Evolutionary conservation across 768 basidiomycete genomes (phyloP), one percentile per base, ranked within the genome.

Genomic region (Pleurotus tuoliensis): DNA sequence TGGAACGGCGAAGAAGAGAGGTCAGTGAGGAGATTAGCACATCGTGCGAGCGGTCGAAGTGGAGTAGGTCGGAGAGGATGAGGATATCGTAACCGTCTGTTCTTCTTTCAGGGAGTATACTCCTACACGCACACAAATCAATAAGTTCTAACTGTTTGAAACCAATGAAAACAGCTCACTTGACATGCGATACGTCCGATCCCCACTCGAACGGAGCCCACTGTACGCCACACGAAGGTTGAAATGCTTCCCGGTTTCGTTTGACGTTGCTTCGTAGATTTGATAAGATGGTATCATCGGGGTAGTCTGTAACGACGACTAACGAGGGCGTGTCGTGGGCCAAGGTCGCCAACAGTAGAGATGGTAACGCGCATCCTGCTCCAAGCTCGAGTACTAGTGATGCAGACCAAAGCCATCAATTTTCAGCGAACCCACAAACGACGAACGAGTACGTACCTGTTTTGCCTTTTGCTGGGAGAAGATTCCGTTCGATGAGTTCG

Each of bases 31-130:
- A 58, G 22, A 90, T 64, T 38, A 89, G 76, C 18, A 67, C 76
- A 56, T 73, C 76, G 65, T 89, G 88, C 43, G 82, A 86, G 53
- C 63, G 62, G 63, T 82, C 73, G 64, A 90, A 88, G 67, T 89
- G 86, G 22, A 91, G 75, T 9, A 92, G 74, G 69, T 91, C 88
- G 2, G 86, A 89, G 47, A 88, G 75, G 56, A 91, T 78, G 49
- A 90, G 72, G 15, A 80, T 62, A 61, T 88, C 86, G 65, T 77
- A 89, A 11, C 30, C 30, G 30, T 34, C 30, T 3, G 8, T 52
- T 74, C 77, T 22, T 49, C 46, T n/a, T 61, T 20, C 27, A 48
- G 59, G 61, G 24, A 67, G 47, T 4, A 69, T 27, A 22, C 64
- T 56, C 43, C 68, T 70, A 52, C 18, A 47, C 30, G 34, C 6